Evolutionary conservation across 192 early-diverging fungal genomes (phyloP).

Genomic region (Rhizoclosmatium globosum): DNA sequence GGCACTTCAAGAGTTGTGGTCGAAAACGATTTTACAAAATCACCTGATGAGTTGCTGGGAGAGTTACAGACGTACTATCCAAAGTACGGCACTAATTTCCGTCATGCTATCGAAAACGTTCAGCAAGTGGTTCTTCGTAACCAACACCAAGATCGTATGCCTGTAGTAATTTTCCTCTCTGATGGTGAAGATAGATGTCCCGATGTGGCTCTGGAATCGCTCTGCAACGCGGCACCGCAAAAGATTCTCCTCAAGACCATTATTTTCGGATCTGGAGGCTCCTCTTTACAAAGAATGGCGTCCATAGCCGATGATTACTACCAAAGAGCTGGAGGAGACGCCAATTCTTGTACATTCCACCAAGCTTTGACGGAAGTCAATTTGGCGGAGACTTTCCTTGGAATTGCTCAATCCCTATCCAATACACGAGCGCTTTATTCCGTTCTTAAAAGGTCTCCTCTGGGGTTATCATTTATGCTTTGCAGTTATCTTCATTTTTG

Average conservation of each 20-base stretch:
- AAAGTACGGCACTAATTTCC: not conserved
- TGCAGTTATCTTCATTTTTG: too few species aligned
- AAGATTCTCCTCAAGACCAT: slow-evolving; percentile 1
- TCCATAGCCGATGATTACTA: not conserved
- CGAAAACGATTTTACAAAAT: not conserved
- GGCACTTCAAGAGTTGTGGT: not conserved
- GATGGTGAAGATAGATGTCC: not conserved
- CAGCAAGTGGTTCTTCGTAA: not conserved
- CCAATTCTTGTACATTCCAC: not conserved
- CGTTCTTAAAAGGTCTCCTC: not conserved
- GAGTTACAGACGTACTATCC: not conserved
- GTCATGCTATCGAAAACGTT: not conserved
- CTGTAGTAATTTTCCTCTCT: not conserved
- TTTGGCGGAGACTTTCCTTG: not conserved
- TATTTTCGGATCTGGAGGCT: not conserved
- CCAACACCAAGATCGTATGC: not conserved
- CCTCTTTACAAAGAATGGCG: slow-evolving; percentile 1
- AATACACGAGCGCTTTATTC: not conserved
- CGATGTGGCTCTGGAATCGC: not conserved
- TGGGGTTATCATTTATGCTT: too few species aligned
- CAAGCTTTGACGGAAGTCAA: not conserved
- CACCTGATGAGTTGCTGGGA: not conserved
- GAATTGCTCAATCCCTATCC: not conserved
- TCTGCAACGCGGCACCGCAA: not conserved
- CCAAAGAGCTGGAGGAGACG: not conserved